Base-by-base conservation (phyloP, 2,329 filamentous ascomycete species). In the Chaetoscypha palmicola region DNA sequence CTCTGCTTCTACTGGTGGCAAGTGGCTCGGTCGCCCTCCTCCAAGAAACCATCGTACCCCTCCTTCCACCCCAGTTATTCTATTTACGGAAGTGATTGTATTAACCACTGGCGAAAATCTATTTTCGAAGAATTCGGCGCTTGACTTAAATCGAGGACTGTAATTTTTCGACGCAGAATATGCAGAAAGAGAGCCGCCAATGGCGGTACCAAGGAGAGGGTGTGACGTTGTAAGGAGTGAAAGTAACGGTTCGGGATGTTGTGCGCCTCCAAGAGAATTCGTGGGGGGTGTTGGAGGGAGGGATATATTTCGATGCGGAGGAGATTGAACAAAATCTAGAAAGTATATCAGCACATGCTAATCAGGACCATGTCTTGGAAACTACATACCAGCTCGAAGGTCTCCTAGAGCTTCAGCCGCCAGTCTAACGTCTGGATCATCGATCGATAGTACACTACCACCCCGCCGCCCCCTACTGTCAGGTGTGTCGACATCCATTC, bases 81-180 rank as follows among this genome's bases (percentile, higher is more conserved):
- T 79, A 22, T 88, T 84, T 4, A 95, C 86, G 0, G 80, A 85
- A 11, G 86, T 86, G 22, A 95, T 86, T 0, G 87, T 92, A 59
- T 86, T 92, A 41, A 86, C 86, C 41, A 96, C 79, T 1, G 88
- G 89, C 1, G 84, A 86, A 40, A 95, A 79, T 54, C 87, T 91
- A 36, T 86, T 83, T 64, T 97, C 91, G 16, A 96, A 81, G 57
- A 94, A 88, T 62, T 95, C 88, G 38, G 87, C 91, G 48, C 89
- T 79, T n/a, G 86, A 85, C 63, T 86, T 89, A 61, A 96, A 87
- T 2, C 85, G 77, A 0, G 91, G 89, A 1, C 88, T 94, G 58
- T 91, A 94, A 54, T 90, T 87, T 65, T 97, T 96, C 9, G 86
- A 89, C 2, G 77, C 82, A 21, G 84, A 83, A 62, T 97, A 97